Evolutionary conservation across 352 stramenopile genomes (phyloP).

Genomic region (Globisporangium ultimum): DNA sequence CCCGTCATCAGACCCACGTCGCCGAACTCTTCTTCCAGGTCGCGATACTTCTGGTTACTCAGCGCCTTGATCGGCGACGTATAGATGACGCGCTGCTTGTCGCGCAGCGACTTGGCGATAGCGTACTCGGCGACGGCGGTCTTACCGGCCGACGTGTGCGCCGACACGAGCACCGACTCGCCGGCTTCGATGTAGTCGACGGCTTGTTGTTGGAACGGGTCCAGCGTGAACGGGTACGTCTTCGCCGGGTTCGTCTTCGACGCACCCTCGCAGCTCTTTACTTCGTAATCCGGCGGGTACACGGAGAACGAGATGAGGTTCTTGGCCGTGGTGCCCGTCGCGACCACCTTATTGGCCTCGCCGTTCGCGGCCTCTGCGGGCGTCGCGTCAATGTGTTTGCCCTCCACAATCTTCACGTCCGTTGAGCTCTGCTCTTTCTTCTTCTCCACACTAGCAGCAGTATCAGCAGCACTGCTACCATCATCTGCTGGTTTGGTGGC

Average conservation of each 20-base stretch:
- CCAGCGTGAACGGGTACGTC: conserved; percentile 97
- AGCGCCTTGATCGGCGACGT: conserved; percentile 99
- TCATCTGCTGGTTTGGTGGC: background rate
- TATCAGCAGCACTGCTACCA: background rate
- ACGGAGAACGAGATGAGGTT: conserved; percentile 95
- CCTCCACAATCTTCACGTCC: conserved; percentile 61
- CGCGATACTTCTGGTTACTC: conserved; percentile 99
- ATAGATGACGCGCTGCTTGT: conserved; percentile 96
- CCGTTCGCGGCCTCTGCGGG: conserved; percentile 20
- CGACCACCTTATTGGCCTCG: conserved; percentile 57
- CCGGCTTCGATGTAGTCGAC: conserved; percentile 95
- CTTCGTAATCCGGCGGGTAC: conserved; percentile 73
- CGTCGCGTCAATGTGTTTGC: conserved; percentile 73
- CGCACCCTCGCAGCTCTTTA: conserved; percentile 40
- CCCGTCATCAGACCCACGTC: conserved; percentile 99
- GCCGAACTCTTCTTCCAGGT: conserved; percentile 93
- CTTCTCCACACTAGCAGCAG: background rate
- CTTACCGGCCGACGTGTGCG: conserved; percentile 98
- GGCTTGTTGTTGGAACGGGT: conserved; percentile 98
- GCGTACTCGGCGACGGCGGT: conserved; percentile 98
- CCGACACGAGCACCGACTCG: conserved; percentile 98
- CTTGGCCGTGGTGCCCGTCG: conserved; percentile 94
- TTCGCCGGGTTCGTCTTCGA: conserved; percentile 90
- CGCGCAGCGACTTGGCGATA: conserved; percentile 95
- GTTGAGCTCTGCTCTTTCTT: conserved; percentile 26